phyloP scores from a whole-genome alignment of 2,329 filamentous ascomycete genomes.

The Knufia petricola region DNA sequence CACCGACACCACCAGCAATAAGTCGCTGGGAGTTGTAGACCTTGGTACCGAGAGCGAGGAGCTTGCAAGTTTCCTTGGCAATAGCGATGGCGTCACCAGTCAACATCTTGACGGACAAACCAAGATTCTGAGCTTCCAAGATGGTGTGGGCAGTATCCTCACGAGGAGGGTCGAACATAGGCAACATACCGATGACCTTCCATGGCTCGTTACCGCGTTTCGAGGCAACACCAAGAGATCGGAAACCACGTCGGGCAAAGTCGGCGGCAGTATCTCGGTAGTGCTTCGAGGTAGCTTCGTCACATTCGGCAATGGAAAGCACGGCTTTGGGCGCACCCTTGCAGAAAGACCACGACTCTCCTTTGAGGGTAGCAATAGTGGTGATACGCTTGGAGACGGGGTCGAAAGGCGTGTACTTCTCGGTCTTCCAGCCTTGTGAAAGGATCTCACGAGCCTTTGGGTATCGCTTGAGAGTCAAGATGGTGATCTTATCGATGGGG shows the following conservation, averaged over 20 bases:
- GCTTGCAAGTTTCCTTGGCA: slow-evolving; percentile 73
- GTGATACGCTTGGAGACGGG: slow-evolving; percentile 73
- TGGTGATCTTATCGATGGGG: slow-evolving; percentile 70
- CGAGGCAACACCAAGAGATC: slow-evolving; percentile 67
- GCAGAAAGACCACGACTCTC: slow-evolving; percentile 61
- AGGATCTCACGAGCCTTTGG: slow-evolving; percentile 69
- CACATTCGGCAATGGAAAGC: slow-evolving; percentile 58
- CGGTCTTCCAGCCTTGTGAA: slow-evolving; percentile 63
- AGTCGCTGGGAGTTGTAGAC: slow-evolving; percentile 73
- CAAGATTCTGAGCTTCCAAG: slow-evolving; percentile 63
- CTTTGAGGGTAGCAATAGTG: slow-evolving; percentile 57
- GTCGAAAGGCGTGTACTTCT: slow-evolving; percentile 70
- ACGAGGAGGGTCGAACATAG: slow-evolving; percentile 72
- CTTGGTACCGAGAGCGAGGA: slow-evolving; percentile 69
- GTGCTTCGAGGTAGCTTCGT: slow-evolving; percentile 52
- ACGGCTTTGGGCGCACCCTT: slow-evolving; percentile 73
- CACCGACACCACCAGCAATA: slow-evolving; percentile 64
- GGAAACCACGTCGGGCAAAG: slow-evolving; percentile 70
- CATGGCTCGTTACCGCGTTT: slow-evolving; percentile 67
- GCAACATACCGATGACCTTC: slow-evolving; percentile 66
- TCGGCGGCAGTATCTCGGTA: slow-evolving; percentile 66
- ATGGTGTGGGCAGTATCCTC: slow-evolving; percentile 72
- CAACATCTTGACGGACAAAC: slow-evolving; percentile 72
- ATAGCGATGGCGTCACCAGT: slow-evolving; percentile 73
- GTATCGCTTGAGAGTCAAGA: slow-evolving; percentile 65